Base-by-base conservation (phyloP, 169 alveolate genomes). In the Plasmodium billcollinsi region DNA sequence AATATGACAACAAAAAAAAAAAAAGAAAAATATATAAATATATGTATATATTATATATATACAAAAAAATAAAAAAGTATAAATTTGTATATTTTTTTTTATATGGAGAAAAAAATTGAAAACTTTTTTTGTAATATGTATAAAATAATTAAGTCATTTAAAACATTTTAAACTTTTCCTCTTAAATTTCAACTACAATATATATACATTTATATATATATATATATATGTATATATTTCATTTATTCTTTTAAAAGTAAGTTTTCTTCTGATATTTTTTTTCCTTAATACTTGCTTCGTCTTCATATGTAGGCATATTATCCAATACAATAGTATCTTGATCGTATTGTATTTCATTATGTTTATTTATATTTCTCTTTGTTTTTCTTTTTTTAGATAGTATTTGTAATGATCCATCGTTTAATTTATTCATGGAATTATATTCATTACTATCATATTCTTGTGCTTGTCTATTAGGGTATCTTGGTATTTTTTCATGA, bases 301-400 rank as follows among this genome's bases (percentile, higher is more conserved):
- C 92, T 59, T 85, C 92, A 49, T 85, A 85, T 11, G 92, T 85
- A 12, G 92, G 92, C 92, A 85, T 85, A 45, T 59, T 71, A 24
- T 85, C 88, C 75, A 85, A 85, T 21, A 85, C 71, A 49, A 85
- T 85, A 45, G 92, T 85, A 24, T 85, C 88, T 50, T 70, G 43
- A 2, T 85, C 88, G 59, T 85, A 85, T 1, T 49, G 14, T 85
- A 50, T 50, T 63, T 65, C 56, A 7, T 85, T 74, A 5, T 14
- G 52, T n/a, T 43, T 71, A 59, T 18, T 59, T n/a, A 21, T 33
- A 26, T 71, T 85, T 15, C 14, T 52, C 62, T 71, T 85, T 24
- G 92, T 71, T 85, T 85, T 85, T 59, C 92, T 56, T 54, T 85
- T 85, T 73, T 85, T 85, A 12, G 76, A 69, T 71, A 85, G 43